These are phyloP conservation scores for Talaromyces ruber DNA, from an alignment of 495 filamentous ascomycete species.

Conservation along the genomic window DNA sequence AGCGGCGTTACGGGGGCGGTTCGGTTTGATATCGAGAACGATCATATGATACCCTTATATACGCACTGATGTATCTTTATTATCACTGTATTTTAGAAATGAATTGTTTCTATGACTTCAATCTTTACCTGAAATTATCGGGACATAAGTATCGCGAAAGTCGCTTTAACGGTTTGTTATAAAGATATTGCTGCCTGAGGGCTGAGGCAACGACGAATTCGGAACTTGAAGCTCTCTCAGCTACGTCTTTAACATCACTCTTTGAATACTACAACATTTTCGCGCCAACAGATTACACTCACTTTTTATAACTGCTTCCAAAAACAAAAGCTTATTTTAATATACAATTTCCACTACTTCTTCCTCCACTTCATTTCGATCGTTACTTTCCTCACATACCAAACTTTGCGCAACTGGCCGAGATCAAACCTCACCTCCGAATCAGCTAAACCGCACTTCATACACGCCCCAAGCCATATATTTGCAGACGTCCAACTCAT, in stretches of 20 bases:
- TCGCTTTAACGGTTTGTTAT: neutral
- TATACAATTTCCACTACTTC: neutral
- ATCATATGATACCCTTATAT: conserved; percentile 2
- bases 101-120: neutral
- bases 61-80: conserved; percentile 6
- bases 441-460: neutral
- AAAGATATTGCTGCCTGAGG: neutral
- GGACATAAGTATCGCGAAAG: neutral
- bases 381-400: neutral
- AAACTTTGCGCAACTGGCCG: neutral
- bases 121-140: neutral
- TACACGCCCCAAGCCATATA: neutral
- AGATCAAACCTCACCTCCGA: neutral
- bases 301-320: neutral
- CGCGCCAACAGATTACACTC: neutral
- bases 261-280: neutral
- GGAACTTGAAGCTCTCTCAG: neutral
- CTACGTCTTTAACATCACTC: neutral
- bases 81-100: neutral
- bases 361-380: neutral
- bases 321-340: neutral
- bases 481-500: neutral
- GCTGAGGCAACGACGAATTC: conserved; percentile 9
- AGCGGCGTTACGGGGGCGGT: conserved; percentile 13
- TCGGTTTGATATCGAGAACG: neutral